Evolutionary conservation across 75 land plant species (phyloP), one percentile per base, ranked within the genome.

Genomic region (Selaginella tamariscina): DNA sequence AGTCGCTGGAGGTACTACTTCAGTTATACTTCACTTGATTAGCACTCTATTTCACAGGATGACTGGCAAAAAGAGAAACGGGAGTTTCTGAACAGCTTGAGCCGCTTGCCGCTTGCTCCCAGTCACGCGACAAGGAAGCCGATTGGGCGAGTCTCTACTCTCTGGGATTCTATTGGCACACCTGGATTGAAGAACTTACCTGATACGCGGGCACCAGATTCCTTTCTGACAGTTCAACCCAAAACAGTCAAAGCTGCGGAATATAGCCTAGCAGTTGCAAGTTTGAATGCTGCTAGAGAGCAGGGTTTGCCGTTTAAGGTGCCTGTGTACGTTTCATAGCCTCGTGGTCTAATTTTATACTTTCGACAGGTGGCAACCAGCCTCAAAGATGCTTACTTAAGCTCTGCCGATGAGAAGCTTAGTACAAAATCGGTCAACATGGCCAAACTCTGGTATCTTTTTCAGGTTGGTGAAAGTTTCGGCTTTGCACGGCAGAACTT

Each of bases 1-100:
- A 85, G 66, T 88, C 83, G 64, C 68, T 87, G 70, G 88, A 89
- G 96, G 99, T 86, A 27, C 68, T 80, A 57, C 24, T 27, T 71
- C 24, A 33, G 71, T 44, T 54, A 24, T 18, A 24, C 5, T 54
- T 1, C 56, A 0, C 24, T 22, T 20, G 1, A 0, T 2, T 54
- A 23, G 2, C 2, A 27, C 1, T 23, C 21, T 55, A n/a, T 54
- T 54, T 28, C 30, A 24, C 74, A 94, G 99, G 99, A 90, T 66
- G 96, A 94, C 62, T 94, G 99, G 99, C 79, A 85, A 70, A 90
- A 85, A 74, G 99, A 94, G 54, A 94, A 87, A 55, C 75, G 81
- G 13, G 96, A 90, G 29, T 90, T 90, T 65, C 79, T 94, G 63
- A 97, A 90, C 74, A 87, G 82, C 69, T 65, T 94, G 59, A 90